Percentiles rank a stretch among this genome's conserved stretches.
phyloP scores from a whole-genome alignment of 1,139 yeast genomes.

The Suhomyces choctaworum region DNA sequence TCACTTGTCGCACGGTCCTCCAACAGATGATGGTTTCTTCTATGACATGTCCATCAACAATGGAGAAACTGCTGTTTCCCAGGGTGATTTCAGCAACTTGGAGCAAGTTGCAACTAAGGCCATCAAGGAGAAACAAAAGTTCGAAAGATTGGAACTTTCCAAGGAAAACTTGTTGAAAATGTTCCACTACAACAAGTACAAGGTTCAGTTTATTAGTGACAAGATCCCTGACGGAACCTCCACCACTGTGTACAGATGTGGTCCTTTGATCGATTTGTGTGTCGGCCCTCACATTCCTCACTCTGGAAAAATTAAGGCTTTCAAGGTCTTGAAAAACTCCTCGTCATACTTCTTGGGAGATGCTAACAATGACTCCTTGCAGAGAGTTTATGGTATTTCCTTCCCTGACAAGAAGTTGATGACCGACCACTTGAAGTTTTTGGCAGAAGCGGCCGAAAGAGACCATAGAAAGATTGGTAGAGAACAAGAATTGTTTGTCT shows the following conservation, averaged over 20 bases:
- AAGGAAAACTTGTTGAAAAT: conserved; percentile 89
- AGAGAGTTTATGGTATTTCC: conserved; percentile 96
- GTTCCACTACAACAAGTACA: conserved; percentile 96
- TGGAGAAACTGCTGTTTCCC: conserved; percentile 73
- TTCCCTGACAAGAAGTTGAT: conserved; percentile 98
- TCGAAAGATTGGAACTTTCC: conserved; percentile 88
- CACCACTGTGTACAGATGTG: conserved; percentile 97
- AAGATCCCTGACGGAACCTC: conserved; percentile 96
- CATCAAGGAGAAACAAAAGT: conserved; percentile 93
- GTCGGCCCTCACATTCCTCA: conserved; percentile 98
- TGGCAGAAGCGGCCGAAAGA: conserved; percentile 95
- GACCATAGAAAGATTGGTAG: conserved; percentile 96
- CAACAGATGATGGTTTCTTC: conserved; percentile 97
- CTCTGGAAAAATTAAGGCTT: conserved; percentile 94
- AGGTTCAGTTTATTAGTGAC: conserved; percentile 80
- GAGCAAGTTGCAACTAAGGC: conserved; percentile 90
- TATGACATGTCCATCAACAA: conserved; percentile 90
- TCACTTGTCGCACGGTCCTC: conserved; percentile 88
- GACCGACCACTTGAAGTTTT: conserved; percentile 93
- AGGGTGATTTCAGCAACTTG: conserved; percentile 78
- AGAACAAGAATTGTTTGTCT: conserved; percentile 93
- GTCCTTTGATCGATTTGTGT: conserved; percentile 96
- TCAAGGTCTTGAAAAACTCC: conserved; percentile 92
- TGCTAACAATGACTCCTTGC: conserved; percentile 87
- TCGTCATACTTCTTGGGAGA: conserved; percentile 97